Conservation (phyloP, 1,139 yeast species). For the Blastobotrys buckinghamii region DNA sequence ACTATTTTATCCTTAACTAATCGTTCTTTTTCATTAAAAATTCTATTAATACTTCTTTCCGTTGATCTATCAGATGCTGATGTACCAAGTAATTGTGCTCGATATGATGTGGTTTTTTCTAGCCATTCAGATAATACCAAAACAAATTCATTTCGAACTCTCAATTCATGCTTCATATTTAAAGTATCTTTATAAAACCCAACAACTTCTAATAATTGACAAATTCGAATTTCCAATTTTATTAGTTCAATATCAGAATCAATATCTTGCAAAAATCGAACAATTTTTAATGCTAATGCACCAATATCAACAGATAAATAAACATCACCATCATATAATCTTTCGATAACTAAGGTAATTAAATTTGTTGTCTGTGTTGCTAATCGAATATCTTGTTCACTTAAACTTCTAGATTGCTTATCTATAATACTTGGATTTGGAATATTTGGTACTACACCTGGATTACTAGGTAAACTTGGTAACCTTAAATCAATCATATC, state of each 20-base stretch:
- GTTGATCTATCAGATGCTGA: conserved; percentile 12
- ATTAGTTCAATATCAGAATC: conserved; percentile 38
- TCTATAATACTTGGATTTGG: not conserved
- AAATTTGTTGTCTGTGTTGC: conserved; percentile 40
- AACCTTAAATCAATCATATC: conserved; percentile 24
- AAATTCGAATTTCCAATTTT: conserved; percentile 51
- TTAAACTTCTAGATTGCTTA: not conserved
- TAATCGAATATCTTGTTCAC: conserved; percentile 31
- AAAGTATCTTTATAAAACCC: conserved; percentile 38
- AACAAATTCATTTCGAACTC: conserved; percentile 55
- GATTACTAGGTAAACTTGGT: conserved; percentile 15
- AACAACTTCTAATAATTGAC: conserved; percentile 48
- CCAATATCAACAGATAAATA: conserved; percentile 40
- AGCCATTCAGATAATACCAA: conserved; percentile 62
- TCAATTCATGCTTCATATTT: conserved; percentile 47
- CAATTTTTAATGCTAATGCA: conserved; percentile 35
- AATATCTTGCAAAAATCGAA: conserved; percentile 35
- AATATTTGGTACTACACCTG: not conserved
- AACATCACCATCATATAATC: conserved; percentile 37
- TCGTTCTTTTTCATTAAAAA: conserved; percentile 22
- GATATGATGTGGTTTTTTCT: conserved; percentile 27
- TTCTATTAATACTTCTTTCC: conserved; percentile 13
- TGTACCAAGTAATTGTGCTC: conserved; percentile 3
- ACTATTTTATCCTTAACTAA: conserved; percentile 24
- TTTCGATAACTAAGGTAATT: conserved; percentile 38